Conservation (phyloP, 2,329 filamentous ascomycete species). For the Fusarium keratoplasticum region DNA sequence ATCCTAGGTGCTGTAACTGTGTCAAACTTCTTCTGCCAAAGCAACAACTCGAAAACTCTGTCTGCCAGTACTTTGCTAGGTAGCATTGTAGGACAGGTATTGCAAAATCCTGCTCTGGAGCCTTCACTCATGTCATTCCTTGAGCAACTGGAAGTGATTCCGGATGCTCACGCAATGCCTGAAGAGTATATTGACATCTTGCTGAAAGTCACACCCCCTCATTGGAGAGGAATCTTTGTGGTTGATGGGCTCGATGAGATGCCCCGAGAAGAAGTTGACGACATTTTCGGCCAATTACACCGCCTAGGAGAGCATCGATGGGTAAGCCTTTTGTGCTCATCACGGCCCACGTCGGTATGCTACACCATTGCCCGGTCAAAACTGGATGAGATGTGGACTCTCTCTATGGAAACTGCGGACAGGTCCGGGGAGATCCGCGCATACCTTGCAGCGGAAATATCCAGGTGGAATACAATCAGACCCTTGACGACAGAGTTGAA, state of each 20-base stretch:
- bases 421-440: background rate
- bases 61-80: background rate
- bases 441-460: background rate
- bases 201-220: background rate
- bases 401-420: background rate
- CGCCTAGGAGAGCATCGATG: background rate
- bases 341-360: background rate
- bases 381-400: background rate
- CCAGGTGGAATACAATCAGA: background rate
- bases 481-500: background rate
- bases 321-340: background rate
- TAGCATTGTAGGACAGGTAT: background rate
- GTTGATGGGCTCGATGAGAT: background rate
- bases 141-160: background rate
- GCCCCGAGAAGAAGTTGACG: background rate
- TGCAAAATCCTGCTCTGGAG: background rate
- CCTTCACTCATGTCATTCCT: background rate
- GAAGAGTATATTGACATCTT: background rate
- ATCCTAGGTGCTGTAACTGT: background rate
- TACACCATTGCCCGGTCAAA: background rate
- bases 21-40: background rate
- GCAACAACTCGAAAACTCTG: background rate
- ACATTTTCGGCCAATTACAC: background rate
- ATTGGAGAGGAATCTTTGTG: background rate
- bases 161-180: rapidly evolving